These are phyloP conservation scores for Amoebophrya sp. DNA, from an alignment of 169 alveolate species.

Conservation along the genomic window DNA sequence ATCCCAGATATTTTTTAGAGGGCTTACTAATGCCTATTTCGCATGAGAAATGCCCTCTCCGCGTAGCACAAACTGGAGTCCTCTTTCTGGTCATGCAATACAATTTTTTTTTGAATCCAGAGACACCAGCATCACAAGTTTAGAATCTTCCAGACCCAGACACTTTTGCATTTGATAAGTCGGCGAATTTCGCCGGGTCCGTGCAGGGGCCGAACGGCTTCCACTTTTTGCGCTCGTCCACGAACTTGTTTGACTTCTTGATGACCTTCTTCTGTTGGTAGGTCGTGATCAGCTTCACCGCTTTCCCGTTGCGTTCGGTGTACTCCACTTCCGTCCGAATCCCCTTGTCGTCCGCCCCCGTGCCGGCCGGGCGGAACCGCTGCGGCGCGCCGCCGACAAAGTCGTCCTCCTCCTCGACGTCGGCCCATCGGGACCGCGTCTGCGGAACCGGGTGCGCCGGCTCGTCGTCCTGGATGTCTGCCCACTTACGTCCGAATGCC, in stretches of 20 bases:
- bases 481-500: background rate
- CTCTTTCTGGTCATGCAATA: too few relatives aligned
- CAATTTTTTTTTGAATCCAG: too few relatives aligned
- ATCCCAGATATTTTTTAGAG: too few relatives aligned
- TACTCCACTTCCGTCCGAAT: background rate
- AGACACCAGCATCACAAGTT: too few relatives aligned
- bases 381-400: too few relatives aligned
- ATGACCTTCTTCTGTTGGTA: slow-evolving; percentile 28
- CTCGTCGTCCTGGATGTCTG: background rate
- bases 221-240: slow-evolving; percentile 28
- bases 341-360: background rate
- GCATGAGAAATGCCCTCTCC: too few relatives aligned
- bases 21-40: too few relatives aligned
- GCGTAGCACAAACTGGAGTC: too few relatives aligned
- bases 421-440: background rate
- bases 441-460: background rate
- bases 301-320: background rate
- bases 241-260: slow-evolving; percentile 35
- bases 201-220: slow-evolving; percentile 37
- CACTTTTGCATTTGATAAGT: too few relatives aligned
- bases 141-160: too few relatives aligned
- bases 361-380: background rate
- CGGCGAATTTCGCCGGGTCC: slow-evolving; percentile 34
- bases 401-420: background rate
- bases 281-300: slow-evolving; percentile 41